Percentiles rank a stretch among this genome's conserved stretches.
These are phyloP conservation scores for Dictyostelium citrinum DNA, from an alignment of 78 protist genomes.

Conservation along the genomic window DNA sequence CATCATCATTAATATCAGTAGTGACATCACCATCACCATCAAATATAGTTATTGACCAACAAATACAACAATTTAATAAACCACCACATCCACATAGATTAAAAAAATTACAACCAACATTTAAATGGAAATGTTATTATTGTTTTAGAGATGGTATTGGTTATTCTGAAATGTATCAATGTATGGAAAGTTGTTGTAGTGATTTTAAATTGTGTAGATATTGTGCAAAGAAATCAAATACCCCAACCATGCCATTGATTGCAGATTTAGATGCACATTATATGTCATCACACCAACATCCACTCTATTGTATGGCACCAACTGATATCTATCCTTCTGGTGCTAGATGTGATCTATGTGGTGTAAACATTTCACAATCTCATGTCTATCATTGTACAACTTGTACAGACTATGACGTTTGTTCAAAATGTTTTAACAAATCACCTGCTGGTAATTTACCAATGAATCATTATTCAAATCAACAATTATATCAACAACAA, in stretches of 20 bases:
- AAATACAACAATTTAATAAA: neutral
- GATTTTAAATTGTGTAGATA: neutral
- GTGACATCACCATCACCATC: neutral
- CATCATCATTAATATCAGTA: neutral
- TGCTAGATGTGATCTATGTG: neutral
- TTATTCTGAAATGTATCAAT: neutral
- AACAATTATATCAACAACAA: neutral
- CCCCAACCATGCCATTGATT: neutral
- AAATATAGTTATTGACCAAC: neutral
- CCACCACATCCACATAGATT: neutral
- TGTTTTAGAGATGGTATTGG: neutral
- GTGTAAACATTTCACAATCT: neutral
- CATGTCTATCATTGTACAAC: conserved; percentile 19
- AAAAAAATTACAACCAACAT: neutral
- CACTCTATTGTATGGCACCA: neutral
- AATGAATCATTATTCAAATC: neutral
- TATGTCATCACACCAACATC: neutral
- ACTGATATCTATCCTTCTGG: neutral
- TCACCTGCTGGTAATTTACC: neutral
- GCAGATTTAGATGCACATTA: neutral
- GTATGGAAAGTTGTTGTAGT: neutral
- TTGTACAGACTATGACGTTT: neutral
- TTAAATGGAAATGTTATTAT: neutral
- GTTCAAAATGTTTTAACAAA: conserved; percentile 15
- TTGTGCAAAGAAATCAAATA: neutral